Evolutionary conservation across 257 asterid genomes (phyloP).

Genomic region (Anisodus acutangulus): DNA sequence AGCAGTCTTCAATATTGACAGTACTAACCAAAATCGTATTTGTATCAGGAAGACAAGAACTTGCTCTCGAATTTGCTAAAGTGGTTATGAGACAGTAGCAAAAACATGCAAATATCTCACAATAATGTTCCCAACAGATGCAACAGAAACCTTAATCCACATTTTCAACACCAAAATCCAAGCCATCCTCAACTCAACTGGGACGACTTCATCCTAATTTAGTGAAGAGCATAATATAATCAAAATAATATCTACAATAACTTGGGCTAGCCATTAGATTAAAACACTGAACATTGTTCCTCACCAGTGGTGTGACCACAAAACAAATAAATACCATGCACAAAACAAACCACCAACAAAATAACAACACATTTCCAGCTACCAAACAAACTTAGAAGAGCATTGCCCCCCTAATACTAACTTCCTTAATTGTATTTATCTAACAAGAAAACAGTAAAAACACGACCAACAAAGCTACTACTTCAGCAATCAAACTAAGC

Average conservation of each 20-base stretch:
- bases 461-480: conserved; percentile 25
- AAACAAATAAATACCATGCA: conserved; percentile 32
- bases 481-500: conserved; percentile 47
- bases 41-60: not conserved
- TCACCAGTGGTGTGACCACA: conserved; percentile 51
- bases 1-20: not conserved
- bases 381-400: conserved; percentile 26
- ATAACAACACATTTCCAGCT: conserved; percentile 29
- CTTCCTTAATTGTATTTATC: conserved; percentile 37
- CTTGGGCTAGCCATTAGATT: not conserved
- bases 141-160: not conserved
- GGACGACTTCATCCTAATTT: not conserved
- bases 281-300: conserved; percentile 39
- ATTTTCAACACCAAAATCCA: not conserved
- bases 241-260: not conserved
- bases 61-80: too few relatives aligned
- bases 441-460: conserved; percentile 29
- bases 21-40: not conserved
- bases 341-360: conserved; percentile 28
- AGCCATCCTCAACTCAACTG: not conserved
- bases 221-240: not conserved
- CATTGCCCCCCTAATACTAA: conserved; percentile 31
- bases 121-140: not conserved
- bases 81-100: too few relatives aligned
- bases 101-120: not conserved